These are phyloP conservation scores for Nitzschia sp. DNA, from an alignment of 108 stramenopile species.

Conservation along the genomic window DNA sequence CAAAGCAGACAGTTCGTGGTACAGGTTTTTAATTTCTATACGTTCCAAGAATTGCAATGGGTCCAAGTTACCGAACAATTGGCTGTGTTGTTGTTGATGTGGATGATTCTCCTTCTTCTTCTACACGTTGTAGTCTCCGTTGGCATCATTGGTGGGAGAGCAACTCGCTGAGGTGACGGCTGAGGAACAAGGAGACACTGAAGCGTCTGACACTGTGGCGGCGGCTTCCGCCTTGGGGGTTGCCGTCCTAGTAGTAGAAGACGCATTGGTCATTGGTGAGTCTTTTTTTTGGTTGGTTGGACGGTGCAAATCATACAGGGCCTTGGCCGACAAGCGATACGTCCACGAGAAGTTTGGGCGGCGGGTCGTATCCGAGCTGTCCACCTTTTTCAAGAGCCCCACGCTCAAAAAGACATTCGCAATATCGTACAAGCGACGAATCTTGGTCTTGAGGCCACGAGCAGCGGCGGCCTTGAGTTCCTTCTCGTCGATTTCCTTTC, in stretches of 20 bases:
- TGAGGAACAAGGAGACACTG: neutral
- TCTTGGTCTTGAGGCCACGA: constrained; percentile 87
- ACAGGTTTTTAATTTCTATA: too few relatives aligned
- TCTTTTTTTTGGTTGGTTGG: neutral
- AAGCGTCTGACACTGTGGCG: neutral
- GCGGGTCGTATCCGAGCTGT: constrained; percentile 31
- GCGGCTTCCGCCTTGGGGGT: neutral
- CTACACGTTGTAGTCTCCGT: too few relatives aligned
- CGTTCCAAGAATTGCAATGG: too few relatives aligned
- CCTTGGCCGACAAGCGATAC: constrained; percentile 41
- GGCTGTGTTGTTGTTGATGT: too few relatives aligned
- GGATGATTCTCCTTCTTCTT: too few relatives aligned
- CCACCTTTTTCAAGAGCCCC: constrained; percentile 77
- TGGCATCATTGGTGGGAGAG: too few relatives aligned
- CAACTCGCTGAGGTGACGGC: too few relatives aligned
- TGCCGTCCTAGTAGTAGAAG: neutral
- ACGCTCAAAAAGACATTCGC: constrained; percentile 89
- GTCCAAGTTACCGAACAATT: too few relatives aligned
- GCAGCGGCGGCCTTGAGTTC: constrained; percentile 36
- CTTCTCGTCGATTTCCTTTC: constrained; percentile 4
- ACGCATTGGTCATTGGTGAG: neutral
- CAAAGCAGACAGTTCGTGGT: too few relatives aligned
- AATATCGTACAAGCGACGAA: constrained; percentile 95
- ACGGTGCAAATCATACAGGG: constrained; percentile 31
- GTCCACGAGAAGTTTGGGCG: constrained; percentile 69